Conservation (phyloP, 2,329 filamentous ascomycete species). For the Camptophora hylomeconis region DNA sequence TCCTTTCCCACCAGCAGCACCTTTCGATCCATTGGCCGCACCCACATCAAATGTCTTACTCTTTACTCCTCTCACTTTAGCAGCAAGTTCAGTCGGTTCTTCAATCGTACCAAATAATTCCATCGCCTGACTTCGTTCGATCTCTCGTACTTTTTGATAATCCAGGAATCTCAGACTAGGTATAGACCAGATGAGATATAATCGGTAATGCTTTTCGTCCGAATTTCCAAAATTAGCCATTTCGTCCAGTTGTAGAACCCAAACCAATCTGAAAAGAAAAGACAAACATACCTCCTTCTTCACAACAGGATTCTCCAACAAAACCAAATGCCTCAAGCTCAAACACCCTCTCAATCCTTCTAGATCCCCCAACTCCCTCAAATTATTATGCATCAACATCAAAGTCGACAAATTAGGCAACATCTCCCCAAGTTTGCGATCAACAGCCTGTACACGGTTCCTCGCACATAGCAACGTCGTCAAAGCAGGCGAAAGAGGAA, state of each 20-base stretch:
- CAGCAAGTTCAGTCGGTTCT: slow-evolving; percentile 68
- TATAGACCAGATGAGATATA: slow-evolving; percentile 80
- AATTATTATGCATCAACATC: slow-evolving; percentile 69
- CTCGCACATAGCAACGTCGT: slow-evolving; percentile 77
- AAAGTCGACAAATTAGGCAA: slow-evolving; percentile 73
- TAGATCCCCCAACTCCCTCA: slow-evolving; percentile 74
- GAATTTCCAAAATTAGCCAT: slow-evolving; percentile 1
- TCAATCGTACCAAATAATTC: slow-evolving; percentile 73
- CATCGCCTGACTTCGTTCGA: slow-evolving; percentile 60
- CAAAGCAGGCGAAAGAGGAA: slow-evolving; percentile 79
- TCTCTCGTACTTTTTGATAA: slow-evolving; percentile 79
- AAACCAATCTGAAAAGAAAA: background rate
- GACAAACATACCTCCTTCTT: slow-evolving; percentile 69
- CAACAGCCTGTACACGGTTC: slow-evolving; percentile 75
- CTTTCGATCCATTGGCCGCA: slow-evolving; percentile 27
- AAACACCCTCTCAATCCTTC: slow-evolving; percentile 61
- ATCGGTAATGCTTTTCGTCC: slow-evolving; percentile 65
- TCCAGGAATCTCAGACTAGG: slow-evolving; percentile 81
- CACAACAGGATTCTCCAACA: slow-evolving; percentile 79
- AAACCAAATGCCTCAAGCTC: slow-evolving; percentile 63
- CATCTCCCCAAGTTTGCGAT: slow-evolving; percentile 57
- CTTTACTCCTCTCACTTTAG: slow-evolving; percentile 74
- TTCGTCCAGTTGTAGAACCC: too few species aligned
- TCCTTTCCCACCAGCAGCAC: slow-evolving; percentile 41
- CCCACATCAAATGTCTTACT: slow-evolving; percentile 56